Conservation (phyloP, 305 asterid species). For the Rubia tinctorum region DNA sequence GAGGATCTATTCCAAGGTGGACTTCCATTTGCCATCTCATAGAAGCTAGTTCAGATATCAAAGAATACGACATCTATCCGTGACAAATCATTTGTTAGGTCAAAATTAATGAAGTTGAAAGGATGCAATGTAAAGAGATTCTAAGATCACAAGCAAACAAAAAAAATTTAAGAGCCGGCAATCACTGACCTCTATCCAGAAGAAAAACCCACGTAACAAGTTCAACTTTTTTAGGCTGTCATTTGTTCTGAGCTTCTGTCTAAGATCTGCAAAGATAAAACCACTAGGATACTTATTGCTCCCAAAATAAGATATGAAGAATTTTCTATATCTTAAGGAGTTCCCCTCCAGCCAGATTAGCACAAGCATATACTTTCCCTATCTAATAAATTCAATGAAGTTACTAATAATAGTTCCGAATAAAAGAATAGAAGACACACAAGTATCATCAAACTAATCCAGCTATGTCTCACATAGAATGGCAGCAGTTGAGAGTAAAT, state of each 20-base stretch:
- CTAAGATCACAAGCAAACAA: neutral
- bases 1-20: neutral
- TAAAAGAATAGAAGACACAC: neutral
- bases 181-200: slow-evolving; percentile 46
- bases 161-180: neutral
- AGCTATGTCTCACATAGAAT: neutral
- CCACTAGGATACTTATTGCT: neutral
- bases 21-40: neutral
- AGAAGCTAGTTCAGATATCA: neutral
- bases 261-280: slow-evolving; percentile 37
- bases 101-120: neutral
- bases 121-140: neutral
- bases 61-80: neutral
- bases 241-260: slow-evolving; percentile 19
- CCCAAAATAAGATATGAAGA: neutral
- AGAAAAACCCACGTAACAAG: slow-evolving; percentile 54
- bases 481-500: neutral
- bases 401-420: neutral
- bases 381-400: neutral
- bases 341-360: neutral
- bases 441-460: neutral
- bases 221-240: slow-evolving; percentile 23
- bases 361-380: neutral
- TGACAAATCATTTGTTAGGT: slow-evolving; percentile 1
- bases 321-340: slow-evolving; percentile 3